phyloP scores from a whole-genome alignment of 2,329 filamentous ascomycete species.

The Hymenoscyphus scutula region DNA sequence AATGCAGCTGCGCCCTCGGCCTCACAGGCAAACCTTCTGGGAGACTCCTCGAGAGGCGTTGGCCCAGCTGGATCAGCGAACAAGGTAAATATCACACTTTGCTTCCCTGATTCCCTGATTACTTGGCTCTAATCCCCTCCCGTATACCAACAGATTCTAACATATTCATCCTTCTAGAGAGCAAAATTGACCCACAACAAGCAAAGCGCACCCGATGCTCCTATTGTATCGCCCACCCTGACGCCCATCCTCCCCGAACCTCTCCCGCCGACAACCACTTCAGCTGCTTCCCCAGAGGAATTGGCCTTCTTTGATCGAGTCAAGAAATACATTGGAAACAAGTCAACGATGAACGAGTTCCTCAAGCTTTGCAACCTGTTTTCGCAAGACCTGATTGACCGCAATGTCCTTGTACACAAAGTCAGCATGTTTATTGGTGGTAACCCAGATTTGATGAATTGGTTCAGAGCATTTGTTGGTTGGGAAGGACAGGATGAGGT shows the following conservation, averaged over 20 bases:
- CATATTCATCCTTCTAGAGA: conserved; percentile 43
- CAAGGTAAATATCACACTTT: conserved; percentile 45
- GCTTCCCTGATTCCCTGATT: not conserved
- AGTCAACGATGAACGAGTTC: conserved; percentile 91
- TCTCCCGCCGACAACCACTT: conserved; percentile 70
- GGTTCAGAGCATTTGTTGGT: conserved; percentile 81
- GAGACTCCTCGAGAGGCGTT: conserved; percentile 32
- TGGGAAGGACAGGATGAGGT: conserved; percentile 74
- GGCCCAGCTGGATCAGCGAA: conserved; percentile 40
- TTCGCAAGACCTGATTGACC: conserved; percentile 88
- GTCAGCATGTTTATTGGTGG: conserved; percentile 82
- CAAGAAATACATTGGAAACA: conserved; percentile 93
- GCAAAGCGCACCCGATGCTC: conserved; percentile 36
- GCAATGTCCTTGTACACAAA: conserved; percentile 76
- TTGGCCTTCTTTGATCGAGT: conserved; percentile 92
- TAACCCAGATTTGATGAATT: conserved; percentile 83
- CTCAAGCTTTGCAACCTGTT: conserved; percentile 95
- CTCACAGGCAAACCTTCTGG: conserved; percentile 28
- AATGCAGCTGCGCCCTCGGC: conserved; percentile 40
- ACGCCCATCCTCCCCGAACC: conserved; percentile 87
- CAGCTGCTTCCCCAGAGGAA: conserved; percentile 78
- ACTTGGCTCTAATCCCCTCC: not conserved
- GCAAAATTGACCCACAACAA: conserved; percentile 70
- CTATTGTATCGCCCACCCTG: conserved; percentile 71
- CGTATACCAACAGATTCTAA: conserved; percentile 11